A percentile compares a stretch with the other conserved stretches of the same genome.
Conservation (phyloP, 176 grass and related monocot genomes). For the Bothriochloa decipiens region DNA sequence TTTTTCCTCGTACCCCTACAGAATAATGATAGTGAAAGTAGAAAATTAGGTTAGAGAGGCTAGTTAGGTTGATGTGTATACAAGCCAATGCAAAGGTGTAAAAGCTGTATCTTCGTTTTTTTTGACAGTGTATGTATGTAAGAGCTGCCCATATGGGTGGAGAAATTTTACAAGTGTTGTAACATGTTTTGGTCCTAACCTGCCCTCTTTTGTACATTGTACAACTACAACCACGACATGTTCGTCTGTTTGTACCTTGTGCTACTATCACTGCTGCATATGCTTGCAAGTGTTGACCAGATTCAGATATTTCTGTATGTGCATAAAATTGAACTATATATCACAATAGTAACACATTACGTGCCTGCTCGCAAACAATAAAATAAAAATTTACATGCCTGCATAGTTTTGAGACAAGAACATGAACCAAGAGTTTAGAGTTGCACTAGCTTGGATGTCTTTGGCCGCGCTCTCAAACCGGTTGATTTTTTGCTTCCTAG, state of each 20-base stretch:
- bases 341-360: not conserved
- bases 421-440: not conserved
- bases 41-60: constrained; percentile 39
- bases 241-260: not conserved
- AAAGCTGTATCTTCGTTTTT: constrained; percentile 27
- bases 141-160: not conserved
- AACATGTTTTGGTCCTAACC: not conserved
- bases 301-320: not conserved
- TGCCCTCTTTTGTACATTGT: not conserved
- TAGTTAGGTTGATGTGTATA: constrained; percentile 55
- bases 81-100: constrained; percentile 41
- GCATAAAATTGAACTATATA: not conserved
- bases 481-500: no score
- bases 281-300: not conserved
- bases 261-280: not conserved
- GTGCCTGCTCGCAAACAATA: not conserved
- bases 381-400: not conserved
- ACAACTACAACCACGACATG: not conserved
- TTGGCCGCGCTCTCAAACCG: no score
- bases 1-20: constrained; percentile 25
- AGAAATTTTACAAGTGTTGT: constrained; percentile 19
- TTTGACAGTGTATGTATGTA: constrained; percentile 48
- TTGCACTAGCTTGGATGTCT: not conserved
- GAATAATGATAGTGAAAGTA: constrained; percentile 40
- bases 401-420: not conserved